A percentile compares a stretch with the other conserved stretches of the same genome.
These are phyloP conservation scores for Scheffersomyces lignosus DNA, from an alignment of 805 yeast genomes.

Conservation along the genomic window DNA sequence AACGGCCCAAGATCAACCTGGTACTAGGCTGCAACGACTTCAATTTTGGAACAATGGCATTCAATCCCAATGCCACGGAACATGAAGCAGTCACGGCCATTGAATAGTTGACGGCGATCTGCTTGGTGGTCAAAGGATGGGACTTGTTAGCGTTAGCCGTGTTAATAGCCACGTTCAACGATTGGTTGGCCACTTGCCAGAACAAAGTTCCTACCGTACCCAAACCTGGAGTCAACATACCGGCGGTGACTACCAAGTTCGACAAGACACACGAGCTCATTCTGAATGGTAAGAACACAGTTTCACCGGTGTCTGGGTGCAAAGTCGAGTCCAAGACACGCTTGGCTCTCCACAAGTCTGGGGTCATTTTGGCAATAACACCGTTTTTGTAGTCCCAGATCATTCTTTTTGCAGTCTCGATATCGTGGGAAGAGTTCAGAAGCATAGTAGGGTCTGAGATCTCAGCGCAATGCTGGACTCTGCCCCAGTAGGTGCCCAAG, in stretches of 20 bases:
- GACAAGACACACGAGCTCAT: conserved; percentile 96
- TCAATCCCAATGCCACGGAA: conserved; percentile 91
- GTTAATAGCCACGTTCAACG: conserved; percentile 94
- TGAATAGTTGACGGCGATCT: conserved; percentile 74
- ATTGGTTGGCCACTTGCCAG: conserved; percentile 98
- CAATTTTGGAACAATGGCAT: conserved; percentile 85
- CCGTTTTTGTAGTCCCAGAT: conserved; percentile 78
- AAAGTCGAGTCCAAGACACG: conserved; percentile 84
- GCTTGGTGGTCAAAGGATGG: conserved; percentile 80
- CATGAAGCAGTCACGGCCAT: conserved; percentile 94
- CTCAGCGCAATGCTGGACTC: conserved; percentile 92
- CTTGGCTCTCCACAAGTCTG: conserved; percentile 88
- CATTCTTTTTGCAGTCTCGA: conserved; percentile 61
- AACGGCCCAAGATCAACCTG: conserved; percentile 70
- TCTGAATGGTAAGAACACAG: conserved; percentile 89
- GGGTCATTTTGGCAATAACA: conserved; percentile 59
- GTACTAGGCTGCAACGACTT: conserved; percentile 69
- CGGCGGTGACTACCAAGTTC: conserved; percentile 91
- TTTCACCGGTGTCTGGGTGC: conserved; percentile 96
- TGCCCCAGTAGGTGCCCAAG: conserved; percentile 82
- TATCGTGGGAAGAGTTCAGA: conserved; percentile 63
- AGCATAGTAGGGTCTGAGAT: conserved; percentile 92
- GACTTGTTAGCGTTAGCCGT: conserved; percentile 95
- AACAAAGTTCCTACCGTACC: conserved; percentile 89
- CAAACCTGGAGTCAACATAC: conserved; percentile 94